Evolutionary conservation across 345 rosid genomes (phyloP), one percentile per base, ranked within the genome.

Genomic region (Hypericum androsaemum): DNA sequence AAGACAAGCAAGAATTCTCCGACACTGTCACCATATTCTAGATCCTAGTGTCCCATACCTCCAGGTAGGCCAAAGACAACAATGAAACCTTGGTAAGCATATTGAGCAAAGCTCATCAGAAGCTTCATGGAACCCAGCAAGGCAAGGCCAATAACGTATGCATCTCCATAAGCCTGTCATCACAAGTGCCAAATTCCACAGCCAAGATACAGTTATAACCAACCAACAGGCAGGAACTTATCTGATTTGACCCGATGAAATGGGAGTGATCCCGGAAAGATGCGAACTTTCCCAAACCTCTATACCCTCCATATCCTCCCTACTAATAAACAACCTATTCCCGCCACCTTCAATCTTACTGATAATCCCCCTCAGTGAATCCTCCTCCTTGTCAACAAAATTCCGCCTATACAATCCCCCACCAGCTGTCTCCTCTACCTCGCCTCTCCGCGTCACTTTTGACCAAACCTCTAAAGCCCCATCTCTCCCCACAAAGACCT

Each of bases 381-480:
- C 89, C 60, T 71, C 83, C 60, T 44, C 72, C 53, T 77, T 87
- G 61, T 84, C 87, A 61, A 90, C 84, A 60, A 62, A 84, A 72
- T 84, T 90, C 75, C 84, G 81, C 62, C 81, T 79, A 7, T 72
- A 77, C 59, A 53, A 35, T 6, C 56, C 69, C 2, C 61, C 74
- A n/a, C 32, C 58, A 4, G 63, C 62, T n/a, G 47, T 54, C 12
- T 54, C 47, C 3, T 50, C 67, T 11, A 41, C 28, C 11, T 57
- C 57, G 0, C 3, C 7, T 61, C 59, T 62, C 37, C 59, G 77
- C 1, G 45, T 61, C 36, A 73, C 68, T 28, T 72, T 64, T 0
- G 98, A 87, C 98, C 98, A 90, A 3, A 84, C 98, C 75, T 90
- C 96, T 17, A 90, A 54, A 0, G 65, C 71, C 10, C 88, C 89